phyloP scores from a whole-genome alignment of 1,139 yeast species.

The Pichia sp. region DNA sequence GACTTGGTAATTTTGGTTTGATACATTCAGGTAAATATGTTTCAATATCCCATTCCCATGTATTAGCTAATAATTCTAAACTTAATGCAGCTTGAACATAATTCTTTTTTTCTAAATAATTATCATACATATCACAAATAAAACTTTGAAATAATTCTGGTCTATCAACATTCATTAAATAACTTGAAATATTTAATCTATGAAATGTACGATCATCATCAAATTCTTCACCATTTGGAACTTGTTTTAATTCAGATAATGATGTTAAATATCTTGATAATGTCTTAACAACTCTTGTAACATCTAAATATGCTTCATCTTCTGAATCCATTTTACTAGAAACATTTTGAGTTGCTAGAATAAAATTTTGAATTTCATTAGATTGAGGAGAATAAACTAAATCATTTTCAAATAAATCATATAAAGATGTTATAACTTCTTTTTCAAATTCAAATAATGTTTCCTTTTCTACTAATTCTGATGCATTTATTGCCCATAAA shows the following conservation, averaged over 20 bases:
- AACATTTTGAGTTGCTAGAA: constrained; percentile 41
- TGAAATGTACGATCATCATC: constrained; percentile 85
- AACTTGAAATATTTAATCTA: constrained; percentile 69
- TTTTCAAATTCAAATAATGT: constrained; percentile 55
- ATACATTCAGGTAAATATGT: constrained; percentile 48
- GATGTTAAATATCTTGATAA: constrained; percentile 59
- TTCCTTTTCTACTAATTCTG: constrained; percentile 50
- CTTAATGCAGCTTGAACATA: constrained; percentile 80
- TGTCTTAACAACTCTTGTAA: constrained; percentile 49
- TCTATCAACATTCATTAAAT: constrained; percentile 68
- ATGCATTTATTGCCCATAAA: constrained; percentile 64
- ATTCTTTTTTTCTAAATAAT: constrained; percentile 54
- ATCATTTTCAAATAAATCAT: constrained; percentile 55
- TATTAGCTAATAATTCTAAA: constrained; percentile 68
- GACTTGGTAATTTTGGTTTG: constrained; percentile 71
- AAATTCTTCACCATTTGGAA: constrained; percentile 78
- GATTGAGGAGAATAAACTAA: constrained; percentile 47
- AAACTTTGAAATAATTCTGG: constrained; percentile 78
- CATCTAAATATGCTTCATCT: constrained; percentile 55
- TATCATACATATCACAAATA: constrained; percentile 67
- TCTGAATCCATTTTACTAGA: constrained; percentile 51
- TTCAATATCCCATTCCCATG: constrained; percentile 71
- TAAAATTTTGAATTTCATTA: constrained; percentile 49
- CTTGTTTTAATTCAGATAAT: constrained; percentile 60
- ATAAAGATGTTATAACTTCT: constrained; percentile 56